Evolutionary conservation across 2,329 filamentous ascomycete genomes (phyloP), one percentile per base, ranked within the genome.

Genomic region (Hortaea werneckii): DNA sequence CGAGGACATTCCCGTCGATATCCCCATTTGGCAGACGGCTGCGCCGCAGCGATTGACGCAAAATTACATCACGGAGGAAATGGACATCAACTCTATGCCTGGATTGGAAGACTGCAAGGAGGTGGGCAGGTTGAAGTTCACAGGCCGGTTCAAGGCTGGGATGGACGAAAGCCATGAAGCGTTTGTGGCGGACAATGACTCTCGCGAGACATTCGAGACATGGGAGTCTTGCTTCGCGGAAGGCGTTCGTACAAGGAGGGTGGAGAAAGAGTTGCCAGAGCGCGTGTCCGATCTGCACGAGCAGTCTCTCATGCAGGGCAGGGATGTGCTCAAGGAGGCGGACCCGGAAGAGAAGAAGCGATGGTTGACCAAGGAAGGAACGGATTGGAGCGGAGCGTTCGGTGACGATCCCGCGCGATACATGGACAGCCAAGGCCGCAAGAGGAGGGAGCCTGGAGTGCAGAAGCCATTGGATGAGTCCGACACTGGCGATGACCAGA

Each of bases 141-240:
- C 75, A 1, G 86, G 80, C 8, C 77, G 81, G 10, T 96, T 96
- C 72, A 94, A 92, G 53, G 82, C 89, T 0, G 90, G 90, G 10
- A 94, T 87, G 41, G 89, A 95, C 62, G 80, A 86, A 44, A 84
- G 87, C 12, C 92, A 96, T 61, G 77, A 86, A 53, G 75, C 74
- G 1, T 95, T 95, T 56, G 82, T 95, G 20, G 78, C 80, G 40
- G 86, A 94, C 64, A 95, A 94, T 58, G 82, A 94, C 61, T 83
- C 84, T 1, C 82, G 90, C 29, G 92, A 96, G 70, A 95, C 89
- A 0, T 94, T 87, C 53, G 90, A 96, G 68, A 85, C 84, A 0
- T 96, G 89, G 87, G 88, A 95, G 65, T 86, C 88, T 0, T 95
- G 90, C 63, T 79, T 84, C 37, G 80, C 87, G 0, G 89, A 96